Evolutionary conservation across 208 protist species (phyloP).

Genomic region (Trypanosoma grayi): DNA sequence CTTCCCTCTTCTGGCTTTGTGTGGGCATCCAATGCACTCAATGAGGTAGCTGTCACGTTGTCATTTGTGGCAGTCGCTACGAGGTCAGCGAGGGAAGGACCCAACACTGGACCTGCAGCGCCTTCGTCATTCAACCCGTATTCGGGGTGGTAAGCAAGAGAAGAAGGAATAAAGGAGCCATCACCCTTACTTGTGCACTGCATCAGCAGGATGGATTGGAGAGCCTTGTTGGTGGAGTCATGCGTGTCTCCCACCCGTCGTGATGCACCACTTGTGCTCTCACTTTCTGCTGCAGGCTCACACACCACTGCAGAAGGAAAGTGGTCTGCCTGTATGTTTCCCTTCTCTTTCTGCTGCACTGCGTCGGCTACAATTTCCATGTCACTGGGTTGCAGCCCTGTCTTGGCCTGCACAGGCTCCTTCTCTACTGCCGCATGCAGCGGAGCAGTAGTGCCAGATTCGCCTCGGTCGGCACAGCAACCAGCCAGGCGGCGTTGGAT

Average conservation of each 20-base stretch:
- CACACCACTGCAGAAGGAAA: too few species aligned
- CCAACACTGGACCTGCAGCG: neutral
- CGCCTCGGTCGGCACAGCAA: neutral
- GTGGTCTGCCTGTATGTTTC: neutral
- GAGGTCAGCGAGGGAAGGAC: neutral
- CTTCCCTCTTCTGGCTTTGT: too few species aligned
- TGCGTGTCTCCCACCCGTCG: too few species aligned
- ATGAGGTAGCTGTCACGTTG: neutral
- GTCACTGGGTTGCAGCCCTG: too few species aligned
- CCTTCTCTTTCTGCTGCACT: neutral
- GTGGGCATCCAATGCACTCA: too few species aligned
- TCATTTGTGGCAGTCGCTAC: neutral
- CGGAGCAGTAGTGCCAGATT: neutral
- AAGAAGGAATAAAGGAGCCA: neutral
- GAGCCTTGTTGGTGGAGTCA: neutral
- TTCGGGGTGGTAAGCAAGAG: neutral
- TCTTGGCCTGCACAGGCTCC: too few species aligned
- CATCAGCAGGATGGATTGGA: neutral
- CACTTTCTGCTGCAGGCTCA: too few species aligned
- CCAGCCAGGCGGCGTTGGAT: conserved; percentile 4
- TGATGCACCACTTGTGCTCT: too few species aligned
- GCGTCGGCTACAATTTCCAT: neutral
- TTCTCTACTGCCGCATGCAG: neutral
- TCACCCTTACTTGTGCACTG: neutral
- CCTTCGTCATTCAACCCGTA: neutral